Evolutionary conservation across 2,329 filamentous ascomycete species (phyloP).

Genomic region (Alternaria gaisen): DNA sequence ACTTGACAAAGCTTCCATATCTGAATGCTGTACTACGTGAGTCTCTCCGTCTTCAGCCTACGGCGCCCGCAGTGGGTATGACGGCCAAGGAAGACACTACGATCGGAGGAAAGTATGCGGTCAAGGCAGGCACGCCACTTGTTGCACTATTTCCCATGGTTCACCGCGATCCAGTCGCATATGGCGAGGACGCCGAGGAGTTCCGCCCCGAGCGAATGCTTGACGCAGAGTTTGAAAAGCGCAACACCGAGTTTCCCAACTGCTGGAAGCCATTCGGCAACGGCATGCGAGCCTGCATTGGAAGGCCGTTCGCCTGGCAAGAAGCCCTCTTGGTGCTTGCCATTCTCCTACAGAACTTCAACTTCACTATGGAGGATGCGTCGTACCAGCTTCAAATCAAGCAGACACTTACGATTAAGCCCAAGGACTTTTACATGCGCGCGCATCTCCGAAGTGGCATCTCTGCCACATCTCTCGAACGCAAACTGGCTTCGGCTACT

Average conservation of each 20-base stretch:
- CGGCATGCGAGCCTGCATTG: slow-evolving; percentile 63
- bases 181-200: slow-evolving; percentile 55
- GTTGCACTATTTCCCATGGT: slow-evolving; percentile 46
- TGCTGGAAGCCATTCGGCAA: slow-evolving; percentile 65
- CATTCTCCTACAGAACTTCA: slow-evolving; percentile 57
- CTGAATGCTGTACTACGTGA: slow-evolving; percentile 62
- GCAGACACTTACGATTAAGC: slow-evolving; percentile 58
- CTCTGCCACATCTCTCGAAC: slow-evolving; percentile 45
- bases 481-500: slow-evolving; percentile 32
- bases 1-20: slow-evolving; percentile 63
- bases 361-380: slow-evolving; percentile 55
- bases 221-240: slow-evolving; percentile 52
- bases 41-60: slow-evolving; percentile 65
- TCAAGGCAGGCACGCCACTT: slow-evolving; percentile 47
- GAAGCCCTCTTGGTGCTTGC: slow-evolving; percentile 58
- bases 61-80: slow-evolving; percentile 61
- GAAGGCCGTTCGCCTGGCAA: slow-evolving; percentile 64
- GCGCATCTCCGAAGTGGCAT: slow-evolving; percentile 45
- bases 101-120: slow-evolving; percentile 51
- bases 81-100: slow-evolving; percentile 45
- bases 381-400: slow-evolving; percentile 56
- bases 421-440: slow-evolving; percentile 52
- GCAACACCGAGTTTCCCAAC: slow-evolving; percentile 52
- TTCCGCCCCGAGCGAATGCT: slow-evolving; percentile 61
- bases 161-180: slow-evolving; percentile 55